Evolutionary conservation across 2,329 filamentous ascomycete species (phyloP).

Genomic region (Exophiala mesophila): DNA sequence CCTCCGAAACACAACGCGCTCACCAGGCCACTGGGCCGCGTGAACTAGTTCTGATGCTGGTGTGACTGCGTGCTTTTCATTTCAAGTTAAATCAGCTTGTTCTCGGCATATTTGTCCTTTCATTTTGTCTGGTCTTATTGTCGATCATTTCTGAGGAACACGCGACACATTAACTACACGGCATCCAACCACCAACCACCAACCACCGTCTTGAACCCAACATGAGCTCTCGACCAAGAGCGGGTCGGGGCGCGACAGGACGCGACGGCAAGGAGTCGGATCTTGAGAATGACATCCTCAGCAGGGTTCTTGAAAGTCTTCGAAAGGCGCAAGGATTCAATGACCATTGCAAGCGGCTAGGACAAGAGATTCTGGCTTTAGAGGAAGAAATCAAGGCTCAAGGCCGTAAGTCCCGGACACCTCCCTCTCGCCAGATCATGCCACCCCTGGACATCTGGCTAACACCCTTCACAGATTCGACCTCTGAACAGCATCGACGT

Average conservation of each 20-base stretch:
- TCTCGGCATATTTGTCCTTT: no score
- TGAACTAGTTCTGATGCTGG: no score
- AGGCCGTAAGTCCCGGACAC: conserved; percentile 33
- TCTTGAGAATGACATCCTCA: conserved; percentile 24
- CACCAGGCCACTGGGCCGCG: no score
- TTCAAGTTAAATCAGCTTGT: no score
- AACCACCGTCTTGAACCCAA: conserved; percentile 3
- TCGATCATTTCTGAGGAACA: no score
- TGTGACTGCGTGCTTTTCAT: no score
- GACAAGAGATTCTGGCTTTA: conserved; percentile 37
- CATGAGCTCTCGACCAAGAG: conserved; percentile 25
- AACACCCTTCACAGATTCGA: conserved; percentile 9
- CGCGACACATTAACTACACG: no score
- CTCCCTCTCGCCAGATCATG: neutral
- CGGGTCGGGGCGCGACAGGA: conserved; percentile 19
- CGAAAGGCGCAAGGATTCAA: conserved; percentile 24
- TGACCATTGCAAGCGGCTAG: conserved; percentile 28
- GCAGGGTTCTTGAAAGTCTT: conserved; percentile 21
- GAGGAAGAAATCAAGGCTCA: conserved; percentile 42
- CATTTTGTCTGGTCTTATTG: no score
- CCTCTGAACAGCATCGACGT: conserved; percentile 27
- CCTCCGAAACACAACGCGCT: no score
- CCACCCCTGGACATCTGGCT: neutral
- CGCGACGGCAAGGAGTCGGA: conserved; percentile 25
- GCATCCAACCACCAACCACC: no score